Evolutionary conservation across 352 stramenopile species (phyloP), one percentile per base, ranked within the genome.

Genomic region (Globisporangium takayamanum): DNA sequence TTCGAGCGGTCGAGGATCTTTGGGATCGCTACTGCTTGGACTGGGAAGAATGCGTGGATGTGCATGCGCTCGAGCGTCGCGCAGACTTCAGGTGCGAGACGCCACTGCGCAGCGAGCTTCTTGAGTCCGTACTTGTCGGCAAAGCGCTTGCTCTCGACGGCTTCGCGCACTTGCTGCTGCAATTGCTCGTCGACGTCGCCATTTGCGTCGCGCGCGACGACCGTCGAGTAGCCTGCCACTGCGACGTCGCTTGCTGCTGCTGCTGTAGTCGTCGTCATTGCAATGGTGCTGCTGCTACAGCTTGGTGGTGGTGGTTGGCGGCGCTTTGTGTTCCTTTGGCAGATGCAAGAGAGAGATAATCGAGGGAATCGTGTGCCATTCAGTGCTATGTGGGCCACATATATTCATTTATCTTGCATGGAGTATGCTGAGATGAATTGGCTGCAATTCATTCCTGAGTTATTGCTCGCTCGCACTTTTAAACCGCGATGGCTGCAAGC

Each of bases 11-110:
- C 76, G 47, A 99, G 78, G 22, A 98, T 70, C 64, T 92, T 91
- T 47, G 82, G 92, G 69, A 99, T 98, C 22, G 95, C 92, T 56
- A 96, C 83, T 37, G 88, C 87, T 66, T 99, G 96, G 42, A 99
- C 96, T 6, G 93, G 88, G 66, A 98, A 99, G 68, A 99, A 98
- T 25, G 78, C 86, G 22, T 76, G 61, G 57, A 97, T 93, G 18
- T 71, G 51, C 63, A 78, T 73, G 30, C 22, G 41, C 30, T 37
- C 45, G 36, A 92, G 67, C 28, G 84, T 76, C 26, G 45, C 59
- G 22, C 57, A 57, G 6, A 95, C 68, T 50, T 77, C 63, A 0
- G 74, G 61, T 1, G 77, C 69, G 5, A 92, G 53, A 10, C 64
- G 41, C 75, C 80, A 90, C 39, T 76, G 69, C 50, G 65, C 51